phyloP scores from a whole-genome alignment of 2,329 filamentous ascomycete species.

The Microsporum ferrugineum region DNA sequence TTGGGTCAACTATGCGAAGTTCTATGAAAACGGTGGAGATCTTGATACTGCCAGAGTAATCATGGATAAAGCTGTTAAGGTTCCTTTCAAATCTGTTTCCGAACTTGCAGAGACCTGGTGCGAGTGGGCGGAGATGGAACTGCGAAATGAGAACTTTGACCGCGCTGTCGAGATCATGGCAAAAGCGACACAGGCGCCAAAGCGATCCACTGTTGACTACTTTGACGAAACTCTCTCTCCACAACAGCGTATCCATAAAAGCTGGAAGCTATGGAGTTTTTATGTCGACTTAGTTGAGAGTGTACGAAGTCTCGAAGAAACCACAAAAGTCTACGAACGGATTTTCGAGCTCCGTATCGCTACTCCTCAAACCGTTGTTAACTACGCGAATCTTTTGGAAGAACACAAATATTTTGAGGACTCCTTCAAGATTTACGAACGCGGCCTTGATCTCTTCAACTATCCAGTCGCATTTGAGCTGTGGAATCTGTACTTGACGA shows the following conservation, averaged over 20 bases:
- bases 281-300: slow-evolving; percentile 97
- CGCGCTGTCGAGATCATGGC: slow-evolving; percentile 91
- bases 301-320: slow-evolving; percentile 81
- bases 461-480: slow-evolving; percentile 97
- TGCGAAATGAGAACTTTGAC: slow-evolving; percentile 92
- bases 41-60: slow-evolving; percentile 77
- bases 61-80: slow-evolving; percentile 95
- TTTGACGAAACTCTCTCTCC: slow-evolving; percentile 91
- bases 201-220: slow-evolving; percentile 96
- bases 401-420: slow-evolving; percentile 94
- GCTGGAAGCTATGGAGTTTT: slow-evolving; percentile 99
- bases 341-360: slow-evolving; percentile 98
- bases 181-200: slow-evolving; percentile 92
- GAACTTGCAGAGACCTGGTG: slow-evolving; percentile 98
- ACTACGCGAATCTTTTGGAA: slow-evolving; percentile 90
- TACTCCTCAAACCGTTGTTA: slow-evolving; percentile 95
- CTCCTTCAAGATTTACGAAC: slow-evolving; percentile 94
- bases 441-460: slow-evolving; percentile 92
- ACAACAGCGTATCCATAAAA: slow-evolving; percentile 95
- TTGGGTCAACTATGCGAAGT: slow-evolving; percentile 93
- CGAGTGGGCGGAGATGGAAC: slow-evolving; percentile 96
- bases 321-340: slow-evolving; percentile 84
- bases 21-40: slow-evolving; percentile 84
- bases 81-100: slow-evolving; percentile 93
- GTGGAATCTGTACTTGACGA: slow-evolving; percentile 96